Conservation (phyloP, 2,329 filamentous ascomycete species). For the Paraconiothyrium brasiliense region DNA sequence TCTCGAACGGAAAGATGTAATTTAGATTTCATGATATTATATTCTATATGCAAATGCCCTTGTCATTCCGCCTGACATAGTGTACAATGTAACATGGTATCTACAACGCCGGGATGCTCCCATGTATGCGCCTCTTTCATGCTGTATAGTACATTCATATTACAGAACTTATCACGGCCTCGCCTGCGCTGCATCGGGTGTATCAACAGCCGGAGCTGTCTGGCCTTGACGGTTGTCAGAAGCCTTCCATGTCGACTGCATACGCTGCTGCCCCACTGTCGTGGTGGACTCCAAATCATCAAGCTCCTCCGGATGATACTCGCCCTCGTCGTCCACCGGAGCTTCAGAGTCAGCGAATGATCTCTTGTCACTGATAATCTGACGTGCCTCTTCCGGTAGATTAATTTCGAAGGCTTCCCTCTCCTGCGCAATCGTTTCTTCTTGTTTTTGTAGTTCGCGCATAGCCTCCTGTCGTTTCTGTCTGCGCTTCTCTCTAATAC, state of each 20-base stretch:
- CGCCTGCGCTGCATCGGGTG: neutral
- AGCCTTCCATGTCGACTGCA: neutral
- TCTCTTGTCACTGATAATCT: neutral
- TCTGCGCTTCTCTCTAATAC: conserved; percentile 20
- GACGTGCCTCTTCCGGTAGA: neutral
- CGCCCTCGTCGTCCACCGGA: neutral
- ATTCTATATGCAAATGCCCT: neutral
- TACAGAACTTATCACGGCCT: neutral
- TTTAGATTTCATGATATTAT: neutral
- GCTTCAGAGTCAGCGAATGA: neutral
- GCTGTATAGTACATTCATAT: neutral
- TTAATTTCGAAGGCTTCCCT: neutral
- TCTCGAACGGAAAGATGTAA: neutral
- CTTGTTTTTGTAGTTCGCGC: conserved; percentile 13
- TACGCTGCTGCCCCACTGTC: neutral
- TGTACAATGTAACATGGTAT: neutral
- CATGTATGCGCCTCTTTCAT: neutral
- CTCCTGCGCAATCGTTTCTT: conserved; percentile 13
- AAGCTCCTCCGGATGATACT: neutral
- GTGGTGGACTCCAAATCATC: neutral
- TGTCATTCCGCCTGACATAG: neutral
- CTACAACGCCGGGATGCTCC: conserved; percentile 5
- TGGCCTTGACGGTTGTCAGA: neutral
- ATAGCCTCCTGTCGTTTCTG: conserved; percentile 18
- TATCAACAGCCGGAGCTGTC: neutral